Evolutionary conservation across 164 flowering plant genomes (phyloP), one percentile per base, ranked within the genome.

Genomic region (Magnolia kwangsiensis): DNA sequence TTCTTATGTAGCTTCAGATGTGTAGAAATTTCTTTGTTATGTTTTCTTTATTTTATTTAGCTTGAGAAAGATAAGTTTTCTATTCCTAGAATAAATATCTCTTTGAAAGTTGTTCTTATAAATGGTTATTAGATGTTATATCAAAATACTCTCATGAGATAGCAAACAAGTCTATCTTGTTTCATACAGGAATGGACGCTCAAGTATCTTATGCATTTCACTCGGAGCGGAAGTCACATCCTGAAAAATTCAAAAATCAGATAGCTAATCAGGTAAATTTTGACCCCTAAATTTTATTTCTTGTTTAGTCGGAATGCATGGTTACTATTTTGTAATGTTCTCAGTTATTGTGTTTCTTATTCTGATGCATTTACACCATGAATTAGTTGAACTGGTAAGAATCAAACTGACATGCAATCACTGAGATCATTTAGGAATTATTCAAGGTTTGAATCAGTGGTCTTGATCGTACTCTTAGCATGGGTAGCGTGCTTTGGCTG

Each of bases 141-240:
- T 55, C 13, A 55, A 55, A 55, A 55, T 11, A 10, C 18, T 55
- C 61, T 16, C 61, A 55, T 55, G 18, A 55, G 0, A 55, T 55
- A 55, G 61, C 55, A 24, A 2, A 18, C 16, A 18, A 37, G 50
- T 49, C n/a, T 68, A 18, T 68, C 14, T 18, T 9, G 19, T 72
- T 8, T 7, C 71, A 1, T 75, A 24, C 89, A 94, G 99, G 98
- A 64, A 92, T 94, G 98, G 97, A 96, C 91, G 99, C 99, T 67
- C 97, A 94, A 86, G 89, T 96, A 51, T 94, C 99, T 4, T 96
- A 96, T 87, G 99, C 93, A 73, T 96, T 96, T 89, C 99, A 96
- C 85, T 79, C 96, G 58, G 98, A 96, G 81, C 76, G 98, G 51
- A 96, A 94, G 80, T 73, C 87, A 78, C 88, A 96, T 81, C 99